These are phyloP conservation scores for Paecilomyces formosus DNA, from an alignment of 2,329 filamentous ascomycete genomes.

Conservation along the genomic window DNA sequence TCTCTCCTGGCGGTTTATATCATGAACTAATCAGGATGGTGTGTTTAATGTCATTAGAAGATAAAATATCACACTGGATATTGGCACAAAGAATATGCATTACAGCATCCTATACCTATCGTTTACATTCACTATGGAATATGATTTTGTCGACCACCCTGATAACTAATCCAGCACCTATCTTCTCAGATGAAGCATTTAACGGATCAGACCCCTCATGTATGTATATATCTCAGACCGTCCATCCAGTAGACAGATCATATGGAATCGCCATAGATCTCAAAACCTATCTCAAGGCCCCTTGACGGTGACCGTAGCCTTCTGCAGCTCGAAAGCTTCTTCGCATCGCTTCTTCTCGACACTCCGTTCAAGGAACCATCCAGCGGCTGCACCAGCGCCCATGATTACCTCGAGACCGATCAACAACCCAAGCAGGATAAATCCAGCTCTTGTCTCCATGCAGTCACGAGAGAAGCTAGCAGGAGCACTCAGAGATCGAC, in stretches of 20 bases:
- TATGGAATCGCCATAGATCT: neutral
- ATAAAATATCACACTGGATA: too few relatives aligned
- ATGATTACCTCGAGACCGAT: constrained; percentile 28
- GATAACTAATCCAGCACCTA: neutral
- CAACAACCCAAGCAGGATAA: constrained; percentile 26
- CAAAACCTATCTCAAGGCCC: neutral
- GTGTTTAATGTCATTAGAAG: too few relatives aligned
- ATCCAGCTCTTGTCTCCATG: constrained; percentile 25
- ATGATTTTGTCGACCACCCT: neutral
- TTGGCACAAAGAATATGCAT: too few relatives aligned
- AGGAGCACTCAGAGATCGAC: constrained; percentile 17
- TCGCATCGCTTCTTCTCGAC: constrained; percentile 19
- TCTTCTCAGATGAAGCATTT: neutral
- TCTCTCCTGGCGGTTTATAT: too few relatives aligned
- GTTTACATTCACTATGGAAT: neutral
- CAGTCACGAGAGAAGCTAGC: constrained; percentile 32
- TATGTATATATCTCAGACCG: neutral
- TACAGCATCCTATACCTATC: too few relatives aligned
- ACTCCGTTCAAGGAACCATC: constrained; percentile 22
- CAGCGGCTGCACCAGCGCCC: constrained; percentile 21
- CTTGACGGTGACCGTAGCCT: constrained; percentile 18
- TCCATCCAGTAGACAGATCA: neutral
- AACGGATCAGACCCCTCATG: neutral
- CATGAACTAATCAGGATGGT: too few relatives aligned
- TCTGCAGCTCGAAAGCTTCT: constrained; percentile 17